phyloP scores from a whole-genome alignment of 2,329 filamentous ascomycete species.

The Aspergillus sp. region DNA sequence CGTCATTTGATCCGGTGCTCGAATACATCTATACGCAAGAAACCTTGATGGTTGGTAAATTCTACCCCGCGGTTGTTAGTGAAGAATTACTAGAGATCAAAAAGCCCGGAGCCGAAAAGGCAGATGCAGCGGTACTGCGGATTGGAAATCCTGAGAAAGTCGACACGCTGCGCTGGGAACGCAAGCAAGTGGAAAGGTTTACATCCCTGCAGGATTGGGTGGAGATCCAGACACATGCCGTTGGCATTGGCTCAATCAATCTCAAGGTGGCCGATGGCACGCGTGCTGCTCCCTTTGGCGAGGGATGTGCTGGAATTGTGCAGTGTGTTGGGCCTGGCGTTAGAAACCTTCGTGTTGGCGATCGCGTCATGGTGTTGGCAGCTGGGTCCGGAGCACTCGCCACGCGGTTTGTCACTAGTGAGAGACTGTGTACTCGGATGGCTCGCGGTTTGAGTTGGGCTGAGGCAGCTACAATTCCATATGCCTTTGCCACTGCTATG shows the following conservation, averaged over 20 bases:
- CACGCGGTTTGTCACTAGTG: neutral
- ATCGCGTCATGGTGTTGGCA: constrained; percentile 20
- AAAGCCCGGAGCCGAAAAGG: neutral
- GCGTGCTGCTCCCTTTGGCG: constrained; percentile 17
- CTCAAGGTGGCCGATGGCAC: constrained; percentile 17
- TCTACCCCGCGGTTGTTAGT: neutral
- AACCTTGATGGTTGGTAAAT: constrained; percentile 13
- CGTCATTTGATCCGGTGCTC: constrained; percentile 1
- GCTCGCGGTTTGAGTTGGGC: constrained; percentile 1
- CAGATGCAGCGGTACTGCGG: neutral
- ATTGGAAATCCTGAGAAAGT: neutral
- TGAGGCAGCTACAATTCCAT: constrained; percentile 8
- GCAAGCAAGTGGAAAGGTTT: neutral
- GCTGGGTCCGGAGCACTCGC: neutral
- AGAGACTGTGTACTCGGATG: constrained; percentile 7
- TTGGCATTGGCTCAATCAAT: constrained; percentile 29
- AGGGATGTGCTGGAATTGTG: constrained; percentile 25
- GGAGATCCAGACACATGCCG: constrained; percentile 8
- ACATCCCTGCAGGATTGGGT: neutral
- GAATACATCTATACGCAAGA: constrained; percentile 19
- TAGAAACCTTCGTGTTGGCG: constrained; percentile 18
- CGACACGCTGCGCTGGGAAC: neutral
- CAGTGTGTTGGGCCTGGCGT: constrained; percentile 21
- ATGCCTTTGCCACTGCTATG: constrained; percentile 7
- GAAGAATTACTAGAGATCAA: neutral